A percentile compares a stretch with the other conserved stretches of the same genome.
Conservation (phyloP, 2,329 filamentous ascomycete genomes). For the Helminthosporium solani region DNA sequence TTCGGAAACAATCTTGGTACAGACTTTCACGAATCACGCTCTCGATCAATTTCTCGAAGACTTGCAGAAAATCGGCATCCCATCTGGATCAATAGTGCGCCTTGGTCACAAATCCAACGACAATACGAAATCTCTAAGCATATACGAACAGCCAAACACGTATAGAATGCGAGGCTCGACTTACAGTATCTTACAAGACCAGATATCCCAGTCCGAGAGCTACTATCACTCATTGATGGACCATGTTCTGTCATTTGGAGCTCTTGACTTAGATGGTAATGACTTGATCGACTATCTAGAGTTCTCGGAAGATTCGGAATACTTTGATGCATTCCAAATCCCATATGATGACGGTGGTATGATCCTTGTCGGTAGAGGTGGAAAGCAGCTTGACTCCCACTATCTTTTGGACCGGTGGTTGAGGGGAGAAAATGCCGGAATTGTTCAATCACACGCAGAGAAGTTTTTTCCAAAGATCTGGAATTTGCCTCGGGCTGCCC, state of each 20-base stretch:
- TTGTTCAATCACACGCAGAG: conserved; percentile 39
- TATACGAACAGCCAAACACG: conserved; percentile 46
- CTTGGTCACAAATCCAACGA: conserved; percentile 61
- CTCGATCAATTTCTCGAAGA: conserved; percentile 59
- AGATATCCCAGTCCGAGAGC: conserved; percentile 42
- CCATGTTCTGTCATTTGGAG: conserved; percentile 15
- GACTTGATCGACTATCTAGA: conserved; percentile 51
- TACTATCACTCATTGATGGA: conserved; percentile 25
- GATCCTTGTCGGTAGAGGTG: conserved; percentile 47
- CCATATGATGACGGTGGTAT: conserved; percentile 52
- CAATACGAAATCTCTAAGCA: conserved; percentile 50
- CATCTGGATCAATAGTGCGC: conserved; percentile 54
- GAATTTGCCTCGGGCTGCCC: conserved; percentile 46
- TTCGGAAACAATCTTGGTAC: conserved; percentile 57
- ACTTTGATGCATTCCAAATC: conserved; percentile 58
- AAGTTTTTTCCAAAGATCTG: conserved; percentile 49
- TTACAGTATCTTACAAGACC: conserved; percentile 47
- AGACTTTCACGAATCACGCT: conserved; percentile 65
- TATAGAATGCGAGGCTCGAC: conserved; percentile 37
- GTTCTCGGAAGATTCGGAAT: conserved; percentile 55
- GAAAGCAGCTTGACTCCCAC: conserved; percentile 45
- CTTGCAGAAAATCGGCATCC: conserved; percentile 60
- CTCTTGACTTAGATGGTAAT: conserved; percentile 5
- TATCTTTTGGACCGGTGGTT: conserved; percentile 61
- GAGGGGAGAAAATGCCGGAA: conserved; percentile 48